Conservation (phyloP, 345 rosid genomes). For the Populus simonii region DNA sequence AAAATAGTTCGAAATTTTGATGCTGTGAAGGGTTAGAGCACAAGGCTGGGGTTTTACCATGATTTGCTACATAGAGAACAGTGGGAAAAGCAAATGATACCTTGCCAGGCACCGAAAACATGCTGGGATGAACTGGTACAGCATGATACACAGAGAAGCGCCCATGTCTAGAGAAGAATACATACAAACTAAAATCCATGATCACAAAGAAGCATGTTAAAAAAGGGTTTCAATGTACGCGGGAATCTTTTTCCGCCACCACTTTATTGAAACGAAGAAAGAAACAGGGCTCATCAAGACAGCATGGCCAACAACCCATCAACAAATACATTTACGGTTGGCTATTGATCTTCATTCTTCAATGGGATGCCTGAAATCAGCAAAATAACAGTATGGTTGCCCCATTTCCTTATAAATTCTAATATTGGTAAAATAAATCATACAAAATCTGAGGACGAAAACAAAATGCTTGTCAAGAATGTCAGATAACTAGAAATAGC, state of each 20-base stretch:
- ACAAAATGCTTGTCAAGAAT: neutral
- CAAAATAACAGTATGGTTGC: neutral
- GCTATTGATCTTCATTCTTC: neutral
- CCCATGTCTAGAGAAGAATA: neutral
- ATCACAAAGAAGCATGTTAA: conserved; percentile 1
- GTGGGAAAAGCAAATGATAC: no score
- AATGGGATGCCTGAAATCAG: conserved; percentile 11
- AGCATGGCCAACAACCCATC: neutral
- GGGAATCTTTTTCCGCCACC: conserved; percentile 1
- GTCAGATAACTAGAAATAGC: neutral
- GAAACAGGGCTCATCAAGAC: neutral
- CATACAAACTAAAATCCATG: conserved; percentile 1
- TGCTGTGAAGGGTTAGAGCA: neutral
- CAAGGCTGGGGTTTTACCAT: neutral
- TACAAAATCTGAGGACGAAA: neutral
- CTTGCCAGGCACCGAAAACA: no score
- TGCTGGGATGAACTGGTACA: no score
- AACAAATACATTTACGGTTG: conserved; percentile 7
- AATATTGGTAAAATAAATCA: neutral
- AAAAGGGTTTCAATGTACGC: neutral
- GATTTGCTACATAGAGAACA: neutral
- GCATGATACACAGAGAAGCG: neutral
- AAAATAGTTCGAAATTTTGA: neutral
- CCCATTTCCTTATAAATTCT: neutral
- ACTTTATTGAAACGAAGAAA: conserved; percentile 17